Percentiles rank a stretch among this genome's conserved stretches.
phyloP scores from a whole-genome alignment of 2,329 filamentous ascomycete species.

The Monascus ruber region DNA sequence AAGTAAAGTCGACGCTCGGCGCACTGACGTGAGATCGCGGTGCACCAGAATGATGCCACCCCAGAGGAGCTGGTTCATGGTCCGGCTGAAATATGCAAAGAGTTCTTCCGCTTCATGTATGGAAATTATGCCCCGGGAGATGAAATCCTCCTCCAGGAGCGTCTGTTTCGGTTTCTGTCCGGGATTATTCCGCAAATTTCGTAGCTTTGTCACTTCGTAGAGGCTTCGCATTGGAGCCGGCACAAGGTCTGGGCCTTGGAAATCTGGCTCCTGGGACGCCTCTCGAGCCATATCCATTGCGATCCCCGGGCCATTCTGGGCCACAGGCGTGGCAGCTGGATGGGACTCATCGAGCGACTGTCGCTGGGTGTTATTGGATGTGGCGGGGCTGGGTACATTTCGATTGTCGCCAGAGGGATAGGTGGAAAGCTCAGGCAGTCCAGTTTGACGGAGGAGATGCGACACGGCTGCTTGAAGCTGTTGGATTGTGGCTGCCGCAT shows the following conservation, averaged over 20 bases:
- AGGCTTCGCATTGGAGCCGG: slow-evolving; percentile 43
- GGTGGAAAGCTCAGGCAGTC: slow-evolving; percentile 31
- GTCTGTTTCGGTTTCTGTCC: slow-evolving; percentile 25
- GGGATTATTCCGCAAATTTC: slow-evolving; percentile 29
- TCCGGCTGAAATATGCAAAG: slow-evolving; percentile 40
- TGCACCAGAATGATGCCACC: slow-evolving; percentile 42
- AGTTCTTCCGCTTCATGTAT: slow-evolving; percentile 41
- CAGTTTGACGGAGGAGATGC: slow-evolving; percentile 33
- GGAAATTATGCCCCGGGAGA: slow-evolving; percentile 37
- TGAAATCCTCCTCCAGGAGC: slow-evolving; percentile 38
- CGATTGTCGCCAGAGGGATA: slow-evolving; percentile 21
- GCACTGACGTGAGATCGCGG: slow-evolving; percentile 39
- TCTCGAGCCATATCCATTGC: slow-evolving; percentile 36
- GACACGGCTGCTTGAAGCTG: slow-evolving; percentile 36
- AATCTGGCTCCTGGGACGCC: slow-evolving; percentile 32
- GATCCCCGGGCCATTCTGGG: slow-evolving; percentile 15
- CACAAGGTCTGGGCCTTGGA: slow-evolving; percentile 33
- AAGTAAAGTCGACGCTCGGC: slow-evolving; percentile 44
- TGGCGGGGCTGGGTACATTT: slow-evolving; percentile 15
- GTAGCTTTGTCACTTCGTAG: slow-evolving; percentile 43
- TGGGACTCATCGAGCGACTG: slow-evolving; percentile 17
- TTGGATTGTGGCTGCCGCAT: slow-evolving; percentile 30
- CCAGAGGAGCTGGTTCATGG: slow-evolving; percentile 42
- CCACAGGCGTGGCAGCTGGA: slow-evolving; percentile 9
- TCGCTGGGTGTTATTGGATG: slow-evolving; percentile 16